Evolutionary conservation across 352 stramenopile species (phyloP).

Genomic region (Blastocystis sp.): DNA sequence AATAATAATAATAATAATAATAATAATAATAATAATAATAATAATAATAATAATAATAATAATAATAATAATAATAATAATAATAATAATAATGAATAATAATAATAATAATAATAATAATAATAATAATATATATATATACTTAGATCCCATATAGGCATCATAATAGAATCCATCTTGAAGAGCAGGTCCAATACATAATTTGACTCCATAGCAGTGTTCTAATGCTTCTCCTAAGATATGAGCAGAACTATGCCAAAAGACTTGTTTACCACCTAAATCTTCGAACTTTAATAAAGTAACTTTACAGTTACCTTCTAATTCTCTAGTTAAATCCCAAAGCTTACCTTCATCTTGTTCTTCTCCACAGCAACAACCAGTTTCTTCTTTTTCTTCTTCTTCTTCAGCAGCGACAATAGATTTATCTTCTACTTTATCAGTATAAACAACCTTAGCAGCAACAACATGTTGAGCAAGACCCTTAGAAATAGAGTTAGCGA

Average conservation of each 20-base stretch:
- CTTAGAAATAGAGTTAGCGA: conserved; percentile 76
- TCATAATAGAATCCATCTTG: conserved; percentile 96
- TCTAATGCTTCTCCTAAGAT: conserved; percentile 86
- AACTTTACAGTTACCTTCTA: conserved; percentile 82
- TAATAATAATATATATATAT: no score
- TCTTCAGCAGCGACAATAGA: conserved; percentile 52
- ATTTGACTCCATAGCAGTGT: conserved; percentile 74
- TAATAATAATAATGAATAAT: no score
- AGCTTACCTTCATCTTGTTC: conserved; percentile 55
- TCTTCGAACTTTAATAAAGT: conserved; percentile 95
- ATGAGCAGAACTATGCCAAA: conserved; percentile 90
- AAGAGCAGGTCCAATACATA: conserved; percentile 87
- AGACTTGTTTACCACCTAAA: conserved; percentile 68
- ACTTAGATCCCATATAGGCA: conserved; percentile 78
- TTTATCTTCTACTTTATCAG: conserved; percentile 41
- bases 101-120: no score
- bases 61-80: no score
- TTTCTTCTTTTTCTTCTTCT: conserved; percentile 48
- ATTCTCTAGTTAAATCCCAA: conserved; percentile 82
- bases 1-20: no score
- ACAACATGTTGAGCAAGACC: conserved; percentile 70
- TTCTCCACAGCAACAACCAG: conserved; percentile 52
- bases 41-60: no score
- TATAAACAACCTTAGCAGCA: conserved; percentile 65
- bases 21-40: no score